Evolutionary conservation across 257 asterid species (phyloP), one percentile per base, ranked within the genome.

Genomic region (Thymus quinquecostatus): DNA sequence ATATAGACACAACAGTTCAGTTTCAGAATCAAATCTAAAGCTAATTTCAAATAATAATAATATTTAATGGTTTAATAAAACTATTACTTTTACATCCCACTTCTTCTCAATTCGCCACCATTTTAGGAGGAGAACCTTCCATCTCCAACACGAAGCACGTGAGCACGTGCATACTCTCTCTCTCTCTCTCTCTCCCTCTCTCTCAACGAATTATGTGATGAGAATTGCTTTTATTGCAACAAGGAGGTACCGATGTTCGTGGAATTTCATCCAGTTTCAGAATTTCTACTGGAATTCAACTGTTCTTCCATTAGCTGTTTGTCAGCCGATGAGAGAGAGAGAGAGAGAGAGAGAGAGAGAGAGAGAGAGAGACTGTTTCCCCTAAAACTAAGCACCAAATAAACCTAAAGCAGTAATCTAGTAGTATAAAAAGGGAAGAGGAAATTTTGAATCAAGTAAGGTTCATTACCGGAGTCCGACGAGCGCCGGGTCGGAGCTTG

Each of bases 401-500:
- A 30, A 2, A 43, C 11, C 8, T 41, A 62, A 4, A 58, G 40
- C 45, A 67, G 29, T 12, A 73, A 56, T 8, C 4, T 47, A 47
- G 21, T 10, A 14, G 32, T 29, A 55, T 74, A 28, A 28, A 56
- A 44, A 5, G 60, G 6, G 4, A 57, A 33, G 30, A n/a, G 10
- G 33, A 71, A 34, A 58, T 28, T 60, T 59, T 10, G 62, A 68
- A 53, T 57, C 60, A 48, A 44, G 29, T 10, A 11, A 44, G 58
- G 73, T 3, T 60, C 41, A 36, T 50, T 83, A 94, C 98, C 82
- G 83, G 79, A 75, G 85, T 86, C 54, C 98, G 90, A 48, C 74
- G 84, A 62, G 78, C 62, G 1, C 97, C 96, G 21, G 86, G 86
- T 38, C 86, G 95, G 84, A 95, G 98, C 86, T 95, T 95, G 14